These are phyloP conservation scores for Phyllosticta citrichinensis DNA, from an alignment of 2,329 filamentous ascomycete genomes.

Conservation along the genomic window DNA sequence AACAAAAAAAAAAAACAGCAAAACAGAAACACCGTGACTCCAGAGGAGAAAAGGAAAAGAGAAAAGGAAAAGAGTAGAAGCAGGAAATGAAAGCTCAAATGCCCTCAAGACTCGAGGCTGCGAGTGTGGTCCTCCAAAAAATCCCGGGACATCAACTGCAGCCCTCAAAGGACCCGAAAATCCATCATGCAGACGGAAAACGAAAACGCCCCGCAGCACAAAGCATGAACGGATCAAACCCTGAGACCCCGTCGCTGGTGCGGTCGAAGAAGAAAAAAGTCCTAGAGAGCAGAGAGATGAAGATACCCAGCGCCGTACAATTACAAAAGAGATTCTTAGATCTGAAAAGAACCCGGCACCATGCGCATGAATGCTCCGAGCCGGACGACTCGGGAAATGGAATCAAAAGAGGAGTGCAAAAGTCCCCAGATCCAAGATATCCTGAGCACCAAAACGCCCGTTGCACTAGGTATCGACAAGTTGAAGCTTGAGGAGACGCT, in stretches of 20 bases:
- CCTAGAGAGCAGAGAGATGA: neutral
- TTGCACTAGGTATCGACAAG: slow-evolving; percentile 9
- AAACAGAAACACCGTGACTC: neutral
- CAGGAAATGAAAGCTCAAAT: neutral
- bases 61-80: neutral
- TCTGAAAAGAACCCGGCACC: slow-evolving; percentile 1
- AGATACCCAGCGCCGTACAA: slow-evolving; percentile 2
- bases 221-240: slow-evolving; percentile 1
- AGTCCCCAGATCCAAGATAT: slow-evolving; percentile 6
- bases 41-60: neutral
- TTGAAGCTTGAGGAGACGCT: slow-evolving; percentile 28
- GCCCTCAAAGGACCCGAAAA: neutral
- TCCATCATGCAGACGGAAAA: slow-evolving; percentile 3
- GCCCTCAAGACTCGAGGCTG: neutral
- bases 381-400: slow-evolving; percentile 1
- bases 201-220: slow-evolving; percentile 2
- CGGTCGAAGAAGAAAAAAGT: neutral
- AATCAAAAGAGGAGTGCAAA: slow-evolving; percentile 4
- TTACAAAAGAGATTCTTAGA: slow-evolving; percentile 8
- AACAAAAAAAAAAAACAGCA: neutral
- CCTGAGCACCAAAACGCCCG: slow-evolving; percentile 6
- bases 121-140: slow-evolving; percentile 1
- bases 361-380: slow-evolving; percentile 5
- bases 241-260: neutral
- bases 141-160: neutral